Evolutionary conservation across 768 basidiomycete genomes (phyloP).

Genomic region (Tremella yokohamensis): DNA sequence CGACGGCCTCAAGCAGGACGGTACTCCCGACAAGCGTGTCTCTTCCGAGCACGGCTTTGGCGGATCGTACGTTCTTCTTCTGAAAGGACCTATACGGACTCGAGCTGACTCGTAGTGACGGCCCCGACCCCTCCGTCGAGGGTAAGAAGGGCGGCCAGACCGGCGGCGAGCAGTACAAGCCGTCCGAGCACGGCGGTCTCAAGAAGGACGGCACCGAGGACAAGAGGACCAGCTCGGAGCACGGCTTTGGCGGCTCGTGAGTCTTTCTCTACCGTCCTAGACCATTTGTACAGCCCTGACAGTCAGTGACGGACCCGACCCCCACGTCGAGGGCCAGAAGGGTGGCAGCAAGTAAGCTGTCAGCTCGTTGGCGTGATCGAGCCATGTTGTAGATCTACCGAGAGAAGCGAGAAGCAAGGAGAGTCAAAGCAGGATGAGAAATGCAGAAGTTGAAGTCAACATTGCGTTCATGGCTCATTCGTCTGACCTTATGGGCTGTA

Average conservation of each 20-base stretch:
- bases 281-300: not conserved
- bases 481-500: too few relatives aligned
- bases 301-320: slow-evolving; percentile 44
- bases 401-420: too few relatives aligned
- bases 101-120: slow-evolving; percentile 22
- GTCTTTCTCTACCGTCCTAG: slow-evolving; percentile 9
- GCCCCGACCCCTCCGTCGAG: slow-evolving; percentile 50
- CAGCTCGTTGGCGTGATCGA: too few relatives aligned
- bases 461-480: too few relatives aligned
- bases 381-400: too few relatives aligned
- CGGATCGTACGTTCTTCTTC: slow-evolving; percentile 23
- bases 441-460: too few relatives aligned
- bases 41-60: slow-evolving; percentile 52
- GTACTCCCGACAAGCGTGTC: slow-evolving; percentile 52
- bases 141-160: slow-evolving; percentile 44
- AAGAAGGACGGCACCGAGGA: slow-evolving; percentile 48
- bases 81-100: not conserved
- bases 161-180: slow-evolving; percentile 44
- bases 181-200: slow-evolving; percentile 50
- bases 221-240: slow-evolving; percentile 46
- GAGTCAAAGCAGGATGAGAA: too few relatives aligned
- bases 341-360: slow-evolving; percentile 34
- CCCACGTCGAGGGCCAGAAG: slow-evolving; percentile 47
- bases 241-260: slow-evolving; percentile 51
- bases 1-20: slow-evolving; percentile 51